phyloP scores from a whole-genome alignment of 805 yeast genomes.

The Monosporozyma unispora region DNA sequence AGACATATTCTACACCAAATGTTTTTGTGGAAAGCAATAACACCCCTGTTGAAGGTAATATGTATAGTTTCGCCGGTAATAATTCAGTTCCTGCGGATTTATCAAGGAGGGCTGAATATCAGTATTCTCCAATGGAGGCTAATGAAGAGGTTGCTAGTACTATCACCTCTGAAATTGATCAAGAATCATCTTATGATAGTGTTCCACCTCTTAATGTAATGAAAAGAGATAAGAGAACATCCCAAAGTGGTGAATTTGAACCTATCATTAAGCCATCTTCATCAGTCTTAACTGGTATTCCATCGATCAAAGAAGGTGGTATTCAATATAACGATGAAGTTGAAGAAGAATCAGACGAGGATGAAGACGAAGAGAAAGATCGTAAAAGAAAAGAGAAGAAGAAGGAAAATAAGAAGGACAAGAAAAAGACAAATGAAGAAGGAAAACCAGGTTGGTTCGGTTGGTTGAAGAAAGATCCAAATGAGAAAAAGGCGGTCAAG shows the following conservation, averaged over 20 bases:
- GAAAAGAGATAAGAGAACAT: neutral
- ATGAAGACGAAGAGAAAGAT: slow-evolving; percentile 11
- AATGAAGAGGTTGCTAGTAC: neutral
- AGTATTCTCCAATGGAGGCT: neutral
- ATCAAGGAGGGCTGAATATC: neutral
- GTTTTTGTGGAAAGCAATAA: neutral
- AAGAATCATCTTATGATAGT: neutral
- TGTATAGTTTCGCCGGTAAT: neutral
- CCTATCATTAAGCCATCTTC: slow-evolving; percentile 25
- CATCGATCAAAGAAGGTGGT: slow-evolving; percentile 7
- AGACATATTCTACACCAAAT: neutral
- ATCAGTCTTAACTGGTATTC: slow-evolving; percentile 11
- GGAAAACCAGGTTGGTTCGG: slow-evolving; percentile 38
- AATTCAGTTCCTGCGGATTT: neutral
- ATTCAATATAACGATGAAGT: slow-evolving; percentile 43
- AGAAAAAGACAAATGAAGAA: slow-evolving; percentile 15
- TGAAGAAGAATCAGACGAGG: slow-evolving; percentile 36
- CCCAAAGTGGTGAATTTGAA: slow-evolving; percentile 13
- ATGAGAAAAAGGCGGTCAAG: slow-evolving; percentile 64
- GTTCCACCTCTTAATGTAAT: neutral
- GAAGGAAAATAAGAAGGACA: slow-evolving; percentile 13
- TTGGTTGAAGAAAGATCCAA: slow-evolving; percentile 54
- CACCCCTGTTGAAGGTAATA: neutral
- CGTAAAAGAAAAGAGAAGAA: neutral
- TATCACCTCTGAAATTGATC: neutral